These are phyloP conservation scores for Aspergillus biplanus DNA, from an alignment of 495 filamentous ascomycete genomes.

Conservation along the genomic window DNA sequence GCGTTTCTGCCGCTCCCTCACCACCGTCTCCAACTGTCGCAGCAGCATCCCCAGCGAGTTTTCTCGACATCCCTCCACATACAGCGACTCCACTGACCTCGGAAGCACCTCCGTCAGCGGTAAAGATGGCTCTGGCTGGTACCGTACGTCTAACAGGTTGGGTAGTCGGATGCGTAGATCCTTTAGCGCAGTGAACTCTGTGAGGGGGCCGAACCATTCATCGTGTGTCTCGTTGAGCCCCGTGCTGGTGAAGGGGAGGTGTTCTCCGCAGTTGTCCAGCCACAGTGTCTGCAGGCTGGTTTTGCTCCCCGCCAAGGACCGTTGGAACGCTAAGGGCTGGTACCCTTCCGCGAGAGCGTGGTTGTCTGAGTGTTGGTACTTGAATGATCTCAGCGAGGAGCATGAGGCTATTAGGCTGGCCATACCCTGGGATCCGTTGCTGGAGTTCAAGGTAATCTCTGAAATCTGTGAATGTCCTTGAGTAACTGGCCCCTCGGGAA, in stretches of 20 bases:
- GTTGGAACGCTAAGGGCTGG: conserved; percentile 34
- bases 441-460: conserved; percentile 33
- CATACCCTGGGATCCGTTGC: conserved; percentile 38
- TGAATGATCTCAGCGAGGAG: conserved; percentile 35
- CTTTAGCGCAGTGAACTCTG: conserved; percentile 34
- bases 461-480: conserved; percentile 27
- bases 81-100: conserved; percentile 34
- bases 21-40: conserved; percentile 29
- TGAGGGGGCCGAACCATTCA: conserved; percentile 39
- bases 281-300: conserved; percentile 35
- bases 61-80: conserved; percentile 39
- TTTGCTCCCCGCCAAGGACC: conserved; percentile 34
- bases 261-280: conserved; percentile 38
- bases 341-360: conserved; percentile 33
- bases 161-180: conserved; percentile 42
- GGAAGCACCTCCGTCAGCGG: conserved; percentile 35
- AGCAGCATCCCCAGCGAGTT: conserved; percentile 33
- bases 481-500: neutral
- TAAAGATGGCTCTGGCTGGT: conserved; percentile 29
- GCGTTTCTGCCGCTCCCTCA: conserved; percentile 27
- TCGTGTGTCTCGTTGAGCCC: conserved; percentile 40
- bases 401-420: conserved; percentile 30
- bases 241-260: conserved; percentile 37
- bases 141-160: conserved; percentile 39
- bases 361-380: conserved; percentile 42